Evolutionary conservation across 164 flowering plant genomes (phyloP).

Genomic region (Umbilicus rupestris): DNA sequence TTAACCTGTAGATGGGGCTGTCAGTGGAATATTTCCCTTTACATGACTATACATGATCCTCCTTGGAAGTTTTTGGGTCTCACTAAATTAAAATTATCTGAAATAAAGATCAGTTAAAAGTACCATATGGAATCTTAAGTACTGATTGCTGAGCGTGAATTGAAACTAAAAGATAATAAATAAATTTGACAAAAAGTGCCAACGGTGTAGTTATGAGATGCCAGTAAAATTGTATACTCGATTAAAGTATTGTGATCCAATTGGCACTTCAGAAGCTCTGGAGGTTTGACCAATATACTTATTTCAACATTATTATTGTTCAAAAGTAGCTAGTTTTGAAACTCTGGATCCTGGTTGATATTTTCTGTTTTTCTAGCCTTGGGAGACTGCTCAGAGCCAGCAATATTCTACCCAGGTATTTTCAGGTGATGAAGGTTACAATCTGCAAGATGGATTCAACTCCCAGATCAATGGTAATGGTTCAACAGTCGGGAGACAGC

Average conservation of each 20-base stretch:
- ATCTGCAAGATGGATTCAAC: conserved; percentile 21
- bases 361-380: conserved; percentile 45
- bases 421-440: conserved; percentile 22
- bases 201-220: no score
- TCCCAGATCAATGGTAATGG: conserved; percentile 35
- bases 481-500: conserved; percentile 57
- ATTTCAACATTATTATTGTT: neutral
- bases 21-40: neutral
- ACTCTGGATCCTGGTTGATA: neutral
- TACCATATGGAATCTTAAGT: neutral
- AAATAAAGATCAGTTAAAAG: neutral
- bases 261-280: neutral
- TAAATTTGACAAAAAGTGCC: no score
- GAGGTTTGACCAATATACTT: neutral
- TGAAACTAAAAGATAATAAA: no score
- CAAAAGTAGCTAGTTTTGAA: neutral
- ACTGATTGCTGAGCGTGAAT: no score
- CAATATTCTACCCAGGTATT: conserved; percentile 24
- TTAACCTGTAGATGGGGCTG: neutral
- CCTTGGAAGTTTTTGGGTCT: neutral
- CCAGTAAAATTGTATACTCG: no score
- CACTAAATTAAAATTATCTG: neutral
- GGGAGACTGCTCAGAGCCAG: conserved; percentile 53
- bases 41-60: neutral
- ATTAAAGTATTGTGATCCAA: neutral